Percentiles rank a stretch among this genome's conserved stretches.
Evolutionary conservation across 176 grass and related monocot species (phyloP).

Genomic region (Carex scoparia): DNA sequence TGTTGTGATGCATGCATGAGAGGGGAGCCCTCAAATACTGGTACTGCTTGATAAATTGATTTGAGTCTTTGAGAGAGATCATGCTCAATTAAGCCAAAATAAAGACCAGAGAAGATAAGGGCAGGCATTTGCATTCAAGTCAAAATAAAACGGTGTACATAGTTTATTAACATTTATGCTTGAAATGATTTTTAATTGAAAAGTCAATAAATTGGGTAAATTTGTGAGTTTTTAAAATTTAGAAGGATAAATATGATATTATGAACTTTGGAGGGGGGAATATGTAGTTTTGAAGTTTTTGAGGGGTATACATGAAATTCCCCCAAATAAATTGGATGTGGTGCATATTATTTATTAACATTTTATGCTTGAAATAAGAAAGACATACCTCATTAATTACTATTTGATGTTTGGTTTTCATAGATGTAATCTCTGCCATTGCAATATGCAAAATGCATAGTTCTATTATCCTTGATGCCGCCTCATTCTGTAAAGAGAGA

Average conservation of each 20-base stretch:
- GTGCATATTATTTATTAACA: not conserved
- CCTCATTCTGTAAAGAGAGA: slow-evolving; percentile 51
- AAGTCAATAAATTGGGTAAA: too few relatives aligned
- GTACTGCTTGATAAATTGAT: not conserved
- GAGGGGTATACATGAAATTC: too few relatives aligned
- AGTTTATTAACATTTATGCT: not conserved
- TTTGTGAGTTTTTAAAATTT: too few relatives aligned
- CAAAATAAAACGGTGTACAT: not conserved
- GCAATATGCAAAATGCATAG: slow-evolving; percentile 94
- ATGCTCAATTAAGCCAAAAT: not conserved
- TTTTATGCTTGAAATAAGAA: not conserved
- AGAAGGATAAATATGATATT: too few relatives aligned
- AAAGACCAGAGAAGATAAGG: not conserved
- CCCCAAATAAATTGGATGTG: not conserved
- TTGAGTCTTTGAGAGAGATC: not conserved
- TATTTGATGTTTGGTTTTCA: slow-evolving; percentile 82
- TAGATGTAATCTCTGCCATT: slow-evolving; percentile 91
- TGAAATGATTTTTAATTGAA: too few relatives aligned
- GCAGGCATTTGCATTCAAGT: not conserved
- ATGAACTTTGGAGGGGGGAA: too few relatives aligned
- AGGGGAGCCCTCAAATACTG: not conserved
- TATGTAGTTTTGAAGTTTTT: too few relatives aligned
- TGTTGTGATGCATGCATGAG: not conserved
- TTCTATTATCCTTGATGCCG: slow-evolving; percentile 83
- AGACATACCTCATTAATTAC: slow-evolving; percentile 78